Conservation (phyloP, 345 rosid species). For the Reutealis trisperma region DNA sequence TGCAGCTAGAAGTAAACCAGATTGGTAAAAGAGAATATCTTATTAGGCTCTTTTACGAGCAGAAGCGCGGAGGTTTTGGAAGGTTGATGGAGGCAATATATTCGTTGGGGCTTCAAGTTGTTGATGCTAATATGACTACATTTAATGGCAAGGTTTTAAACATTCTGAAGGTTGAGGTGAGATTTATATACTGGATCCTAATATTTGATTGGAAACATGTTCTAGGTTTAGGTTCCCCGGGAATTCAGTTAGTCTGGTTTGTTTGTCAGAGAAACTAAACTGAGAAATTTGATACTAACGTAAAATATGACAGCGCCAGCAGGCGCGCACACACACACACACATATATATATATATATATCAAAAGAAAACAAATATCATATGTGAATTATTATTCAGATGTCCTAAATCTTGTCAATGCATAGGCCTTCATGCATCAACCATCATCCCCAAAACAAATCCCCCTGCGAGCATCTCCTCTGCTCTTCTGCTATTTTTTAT, state of each 20-base stretch:
- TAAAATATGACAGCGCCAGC: no score
- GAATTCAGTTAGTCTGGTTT: neutral
- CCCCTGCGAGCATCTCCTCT: neutral
- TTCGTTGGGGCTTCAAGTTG: constrained; percentile 54
- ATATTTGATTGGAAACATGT: neutral
- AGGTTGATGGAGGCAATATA: constrained; percentile 58
- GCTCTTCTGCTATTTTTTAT: neutral
- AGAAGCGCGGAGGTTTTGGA: constrained; percentile 57
- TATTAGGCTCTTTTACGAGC: constrained; percentile 46
- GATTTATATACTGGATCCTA: constrained; percentile 10
- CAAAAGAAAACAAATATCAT: neutral
- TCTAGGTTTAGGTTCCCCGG: neutral
- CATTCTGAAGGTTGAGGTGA: constrained; percentile 69
- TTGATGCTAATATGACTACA: constrained; percentile 71
- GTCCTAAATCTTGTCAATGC: no score
- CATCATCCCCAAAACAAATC: neutral
- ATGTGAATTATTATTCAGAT: neutral
- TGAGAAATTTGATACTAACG: no score
- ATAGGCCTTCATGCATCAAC: neutral
- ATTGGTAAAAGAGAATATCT: constrained; percentile 50
- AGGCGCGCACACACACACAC: no score
- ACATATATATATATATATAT: no score
- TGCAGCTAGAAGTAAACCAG: constrained; percentile 57
- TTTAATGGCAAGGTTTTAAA: constrained; percentile 47
- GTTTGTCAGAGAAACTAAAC: neutral